Percentiles rank a stretch among this genome's conserved stretches.
phyloP scores from a whole-genome alignment of 345 rosid genomes.

The Eucalyptus viminalis region DNA sequence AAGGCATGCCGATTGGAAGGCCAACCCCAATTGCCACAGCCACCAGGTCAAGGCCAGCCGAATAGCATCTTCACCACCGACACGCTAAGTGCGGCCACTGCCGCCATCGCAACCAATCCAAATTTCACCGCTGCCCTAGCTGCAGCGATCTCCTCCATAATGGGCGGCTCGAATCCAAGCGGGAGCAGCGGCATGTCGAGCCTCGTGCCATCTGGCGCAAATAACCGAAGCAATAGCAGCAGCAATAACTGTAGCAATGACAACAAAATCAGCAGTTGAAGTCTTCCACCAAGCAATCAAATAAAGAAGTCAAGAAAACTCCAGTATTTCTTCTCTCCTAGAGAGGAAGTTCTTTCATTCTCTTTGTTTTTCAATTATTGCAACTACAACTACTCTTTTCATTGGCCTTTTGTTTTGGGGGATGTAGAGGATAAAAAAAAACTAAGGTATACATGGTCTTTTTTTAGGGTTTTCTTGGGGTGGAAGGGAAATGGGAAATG shows the following conservation, averaged over 20 bases:
- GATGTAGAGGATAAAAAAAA: background rate
- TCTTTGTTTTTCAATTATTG: background rate
- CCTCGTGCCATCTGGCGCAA: background rate
- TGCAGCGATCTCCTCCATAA: slow-evolving; percentile 48
- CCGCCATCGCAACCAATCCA: slow-evolving; percentile 46
- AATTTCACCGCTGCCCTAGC: slow-evolving; percentile 65
- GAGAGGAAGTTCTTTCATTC: background rate
- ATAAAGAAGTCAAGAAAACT: background rate
- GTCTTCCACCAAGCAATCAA: background rate
- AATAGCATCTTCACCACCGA: background rate
- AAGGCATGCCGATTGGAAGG: slow-evolving; percentile 14
- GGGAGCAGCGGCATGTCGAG: slow-evolving; percentile 1
- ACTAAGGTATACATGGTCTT: background rate
- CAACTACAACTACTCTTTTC: background rate
- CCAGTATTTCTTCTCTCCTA: background rate
- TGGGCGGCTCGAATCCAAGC: slow-evolving; percentile 20
- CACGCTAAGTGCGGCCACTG: background rate
- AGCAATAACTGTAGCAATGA: slow-evolving; percentile 1
- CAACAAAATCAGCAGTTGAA: slow-evolving; percentile 16
- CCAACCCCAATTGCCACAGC: background rate
- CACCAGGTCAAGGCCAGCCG: background rate
- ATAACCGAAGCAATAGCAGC: slow-evolving; percentile 11
- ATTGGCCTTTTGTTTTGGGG: background rate
- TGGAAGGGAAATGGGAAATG: background rate
- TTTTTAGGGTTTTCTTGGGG: background rate